These are phyloP conservation scores for Limtongia smithiae DNA, from an alignment of 805 yeast species.

Conservation along the genomic window DNA sequence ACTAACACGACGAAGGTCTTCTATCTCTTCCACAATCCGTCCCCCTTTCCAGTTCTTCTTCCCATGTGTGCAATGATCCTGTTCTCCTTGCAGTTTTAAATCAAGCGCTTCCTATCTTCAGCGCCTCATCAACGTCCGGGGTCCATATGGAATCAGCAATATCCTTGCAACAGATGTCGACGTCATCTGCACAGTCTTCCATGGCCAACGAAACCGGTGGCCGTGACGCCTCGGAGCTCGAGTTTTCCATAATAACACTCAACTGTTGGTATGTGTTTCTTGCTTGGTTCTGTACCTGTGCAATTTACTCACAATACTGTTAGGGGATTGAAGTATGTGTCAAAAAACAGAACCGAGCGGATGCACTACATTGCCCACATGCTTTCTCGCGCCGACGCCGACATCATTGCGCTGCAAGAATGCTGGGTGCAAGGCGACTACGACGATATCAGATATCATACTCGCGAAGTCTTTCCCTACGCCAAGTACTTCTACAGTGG, in stretches of 20 bases:
- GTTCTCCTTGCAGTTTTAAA: too few species aligned
- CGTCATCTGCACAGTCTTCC: background rate
- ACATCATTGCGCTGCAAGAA: slow-evolving; percentile 90
- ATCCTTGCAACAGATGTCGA: background rate
- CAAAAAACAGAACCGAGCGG: slow-evolving; percentile 64
- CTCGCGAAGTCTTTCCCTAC: slow-evolving; percentile 54
- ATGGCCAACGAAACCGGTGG: background rate
- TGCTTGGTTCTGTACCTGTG: background rate
- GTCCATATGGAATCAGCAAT: background rate
- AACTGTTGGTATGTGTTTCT: slow-evolving; percentile 36
- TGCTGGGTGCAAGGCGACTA: slow-evolving; percentile 87
- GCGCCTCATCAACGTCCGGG: too few species aligned
- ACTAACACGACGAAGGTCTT: too few species aligned
- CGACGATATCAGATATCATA: slow-evolving; percentile 52
- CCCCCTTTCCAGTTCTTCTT: too few species aligned
- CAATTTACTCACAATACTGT: background rate
- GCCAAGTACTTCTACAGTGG: slow-evolving; percentile 68
- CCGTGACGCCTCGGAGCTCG: too few species aligned
- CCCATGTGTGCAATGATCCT: too few species aligned
- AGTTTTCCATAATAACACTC: slow-evolving; percentile 33
- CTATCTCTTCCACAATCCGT: too few species aligned
- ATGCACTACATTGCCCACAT: slow-evolving; percentile 69
- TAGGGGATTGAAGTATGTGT: slow-evolving; percentile 84
- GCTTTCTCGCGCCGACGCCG: slow-evolving; percentile 57
- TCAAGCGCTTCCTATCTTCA: too few species aligned